A percentile compares a stretch with the other conserved stretches of the same genome.
Evolutionary conservation across 2,329 filamentous ascomycete genomes (phyloP).

Genomic region (Cladosporium cucumerinum): DNA sequence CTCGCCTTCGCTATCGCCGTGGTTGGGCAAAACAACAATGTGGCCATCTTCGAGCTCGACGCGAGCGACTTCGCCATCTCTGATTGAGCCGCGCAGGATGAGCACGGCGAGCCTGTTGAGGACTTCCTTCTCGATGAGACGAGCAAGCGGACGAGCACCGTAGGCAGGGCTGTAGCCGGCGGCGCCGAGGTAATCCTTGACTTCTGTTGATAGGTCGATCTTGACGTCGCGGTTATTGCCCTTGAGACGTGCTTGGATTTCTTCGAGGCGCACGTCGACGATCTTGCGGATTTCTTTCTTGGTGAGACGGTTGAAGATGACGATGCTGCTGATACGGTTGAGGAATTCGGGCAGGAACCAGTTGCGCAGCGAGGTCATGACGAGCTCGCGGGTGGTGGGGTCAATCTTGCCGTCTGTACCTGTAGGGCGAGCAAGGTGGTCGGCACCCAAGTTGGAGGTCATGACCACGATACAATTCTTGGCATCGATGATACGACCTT

Average conservation of each 20-base stretch:
- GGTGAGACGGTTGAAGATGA: conserved; percentile 97
- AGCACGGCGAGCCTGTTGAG: conserved; percentile 89
- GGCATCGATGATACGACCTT: conserved; percentile 90
- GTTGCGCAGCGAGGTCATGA: conserved; percentile 85
- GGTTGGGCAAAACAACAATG: conserved; percentile 79
- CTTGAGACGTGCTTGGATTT: conserved; percentile 88
- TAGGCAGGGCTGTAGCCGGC: conserved; percentile 95
- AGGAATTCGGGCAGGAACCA: conserved; percentile 99
- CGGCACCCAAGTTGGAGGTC: conserved; percentile 95
- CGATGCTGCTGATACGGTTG: conserved; percentile 91
- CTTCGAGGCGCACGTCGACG: conserved; percentile 80
- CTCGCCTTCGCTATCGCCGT: conserved; percentile 59
- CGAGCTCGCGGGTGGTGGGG: conserved; percentile 76
- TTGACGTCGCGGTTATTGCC: conserved; percentile 79
- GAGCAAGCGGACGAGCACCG: conserved; percentile 80
- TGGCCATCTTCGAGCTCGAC: conserved; percentile 78
- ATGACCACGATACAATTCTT: conserved; percentile 99
- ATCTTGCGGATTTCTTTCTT: conserved; percentile 89
- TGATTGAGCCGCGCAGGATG: conserved; percentile 79
- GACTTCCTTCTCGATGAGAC: conserved; percentile 95
- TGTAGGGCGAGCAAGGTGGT: conserved; percentile 79
- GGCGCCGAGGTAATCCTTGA: conserved; percentile 87
- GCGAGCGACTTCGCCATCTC: conserved; percentile 77
- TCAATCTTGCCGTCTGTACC: conserved; percentile 82
- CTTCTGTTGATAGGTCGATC: conserved; percentile 80